Evolutionary conservation across 2,329 filamentous ascomycete genomes (phyloP).

Genomic region (Cytospora leucostoma): DNA sequence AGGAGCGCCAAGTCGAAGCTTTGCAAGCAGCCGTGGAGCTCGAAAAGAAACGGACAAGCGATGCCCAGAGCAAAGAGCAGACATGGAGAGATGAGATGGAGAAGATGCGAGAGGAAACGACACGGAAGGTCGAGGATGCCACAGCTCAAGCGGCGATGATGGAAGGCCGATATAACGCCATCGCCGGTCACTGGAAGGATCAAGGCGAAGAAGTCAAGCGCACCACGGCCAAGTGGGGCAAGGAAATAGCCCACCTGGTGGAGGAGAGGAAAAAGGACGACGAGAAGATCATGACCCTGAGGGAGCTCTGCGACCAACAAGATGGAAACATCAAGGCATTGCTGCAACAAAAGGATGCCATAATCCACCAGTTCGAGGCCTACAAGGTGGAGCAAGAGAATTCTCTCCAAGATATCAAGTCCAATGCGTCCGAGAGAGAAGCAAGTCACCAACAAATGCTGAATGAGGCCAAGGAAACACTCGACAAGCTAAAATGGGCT

Average conservation of each 20-base stretch:
- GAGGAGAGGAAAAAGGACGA: constrained; percentile 61
- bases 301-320: constrained; percentile 73
- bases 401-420: constrained; percentile 61
- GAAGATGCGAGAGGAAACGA: constrained; percentile 59
- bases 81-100: constrained; percentile 67
- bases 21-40: constrained; percentile 64
- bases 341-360: constrained; percentile 61
- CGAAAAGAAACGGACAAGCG: constrained; percentile 62
- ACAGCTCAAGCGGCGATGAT: constrained; percentile 65
- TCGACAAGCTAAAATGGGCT: constrained; percentile 73
- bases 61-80: constrained; percentile 61
- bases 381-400: constrained; percentile 67
- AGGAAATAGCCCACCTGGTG: constrained; percentile 56
- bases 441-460: constrained; percentile 61
- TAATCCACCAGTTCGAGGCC: constrained; percentile 59
- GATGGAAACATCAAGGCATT: constrained; percentile 66
- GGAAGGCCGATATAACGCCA: constrained; percentile 69
- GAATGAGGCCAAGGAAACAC: constrained; percentile 59
- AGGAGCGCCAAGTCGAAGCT: constrained; percentile 73
- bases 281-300: constrained; percentile 63
- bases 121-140: constrained; percentile 66
- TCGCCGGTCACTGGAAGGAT: constrained; percentile 66
- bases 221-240: constrained; percentile 50
- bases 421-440: constrained; percentile 58
- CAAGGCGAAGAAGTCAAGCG: constrained; percentile 63